These are phyloP conservation scores for Inosperma sp. DNA, from an alignment of 768 basidiomycete genomes.

Conservation along the genomic window DNA sequence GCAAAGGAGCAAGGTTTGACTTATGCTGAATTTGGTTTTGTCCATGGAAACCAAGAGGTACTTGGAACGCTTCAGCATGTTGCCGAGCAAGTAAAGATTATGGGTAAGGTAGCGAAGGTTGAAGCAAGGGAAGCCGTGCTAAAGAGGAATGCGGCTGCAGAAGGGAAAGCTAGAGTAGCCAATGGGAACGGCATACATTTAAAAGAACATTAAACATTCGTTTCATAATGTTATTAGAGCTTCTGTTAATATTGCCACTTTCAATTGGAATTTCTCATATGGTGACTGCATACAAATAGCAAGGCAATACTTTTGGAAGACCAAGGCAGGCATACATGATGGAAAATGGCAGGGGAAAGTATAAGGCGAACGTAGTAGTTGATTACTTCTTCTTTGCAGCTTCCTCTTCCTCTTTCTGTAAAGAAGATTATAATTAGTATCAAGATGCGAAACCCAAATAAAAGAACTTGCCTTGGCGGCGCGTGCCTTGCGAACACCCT, in stretches of 20 bases:
- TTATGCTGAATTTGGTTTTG: conserved; percentile 90
- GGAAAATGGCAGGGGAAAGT: conserved; percentile 23
- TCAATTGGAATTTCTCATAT: no score
- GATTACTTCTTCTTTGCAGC: conserved; percentile 85
- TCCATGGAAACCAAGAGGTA: conserved; percentile 82
- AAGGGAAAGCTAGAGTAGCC: conserved; percentile 10
- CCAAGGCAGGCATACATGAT: conserved; percentile 25
- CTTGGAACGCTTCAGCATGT: conserved; percentile 77
- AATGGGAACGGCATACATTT: conserved; percentile 10
- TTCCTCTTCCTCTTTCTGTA: conserved; percentile 86
- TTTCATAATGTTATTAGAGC: no score
- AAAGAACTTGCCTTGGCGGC: conserved; percentile 66
- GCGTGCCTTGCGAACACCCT: conserved; percentile 82
- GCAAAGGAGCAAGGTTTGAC: conserved; percentile 78
- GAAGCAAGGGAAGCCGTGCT: conserved; percentile 65
- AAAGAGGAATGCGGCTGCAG: conserved; percentile 34
- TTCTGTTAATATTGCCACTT: no score
- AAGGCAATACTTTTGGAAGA: no score
- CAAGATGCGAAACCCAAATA: conserved; percentile 1
- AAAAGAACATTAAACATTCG: conserved; percentile 8
- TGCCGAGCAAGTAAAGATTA: conserved; percentile 79
- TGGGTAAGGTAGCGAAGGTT: conserved; percentile 74
- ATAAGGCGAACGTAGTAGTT: conserved; percentile 21
- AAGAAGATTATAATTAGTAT: conserved; percentile 3
- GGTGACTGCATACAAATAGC: no score